Evolutionary conservation across 768 basidiomycete genomes (phyloP).

Genomic region (Russula sp.): DNA sequence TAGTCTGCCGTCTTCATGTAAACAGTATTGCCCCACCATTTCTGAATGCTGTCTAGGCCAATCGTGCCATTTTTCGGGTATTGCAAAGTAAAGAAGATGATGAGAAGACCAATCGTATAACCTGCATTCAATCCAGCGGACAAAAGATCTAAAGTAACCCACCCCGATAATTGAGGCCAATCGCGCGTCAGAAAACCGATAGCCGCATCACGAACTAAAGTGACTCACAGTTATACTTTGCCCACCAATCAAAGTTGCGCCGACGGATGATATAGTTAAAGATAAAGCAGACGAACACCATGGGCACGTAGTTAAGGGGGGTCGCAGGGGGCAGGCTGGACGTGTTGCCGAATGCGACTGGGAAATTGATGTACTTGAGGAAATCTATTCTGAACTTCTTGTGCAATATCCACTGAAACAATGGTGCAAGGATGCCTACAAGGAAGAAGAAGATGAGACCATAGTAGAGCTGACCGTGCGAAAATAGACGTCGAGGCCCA

Average conservation of each 20-base stretch:
- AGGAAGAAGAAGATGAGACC: slow-evolving; percentile 71
- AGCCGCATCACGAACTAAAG: background rate
- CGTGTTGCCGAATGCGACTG: slow-evolving; percentile 44
- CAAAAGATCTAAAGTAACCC: slow-evolving; percentile 47
- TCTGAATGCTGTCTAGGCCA: slow-evolving; percentile 49
- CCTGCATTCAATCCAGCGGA: slow-evolving; percentile 71
- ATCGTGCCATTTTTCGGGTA: slow-evolving; percentile 62
- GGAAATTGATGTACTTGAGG: slow-evolving; percentile 58
- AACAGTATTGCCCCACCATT: slow-evolving; percentile 71
- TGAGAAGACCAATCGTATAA: slow-evolving; percentile 52
- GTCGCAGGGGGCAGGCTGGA: too few relatives aligned
- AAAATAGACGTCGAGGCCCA: slow-evolving; percentile 51
- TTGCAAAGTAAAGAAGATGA: slow-evolving; percentile 56
- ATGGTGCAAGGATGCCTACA: slow-evolving; percentile 62
- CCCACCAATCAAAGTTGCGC: slow-evolving; percentile 42
- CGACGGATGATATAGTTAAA: slow-evolving; percentile 42
- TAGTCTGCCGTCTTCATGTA: slow-evolving; percentile 37
- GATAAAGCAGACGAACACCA: slow-evolving; percentile 39
- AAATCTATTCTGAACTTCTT: slow-evolving; percentile 25
- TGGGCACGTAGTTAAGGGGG: slow-evolving; percentile 35
- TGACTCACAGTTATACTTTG: slow-evolving; percentile 39
- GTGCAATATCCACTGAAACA: slow-evolving; percentile 50
- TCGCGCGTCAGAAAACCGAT: background rate
- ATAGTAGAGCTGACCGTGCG: slow-evolving; percentile 13
- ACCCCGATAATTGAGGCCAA: background rate